Conservation (phyloP, 257 asterid genomes). For the Fraxinus americana region DNA sequence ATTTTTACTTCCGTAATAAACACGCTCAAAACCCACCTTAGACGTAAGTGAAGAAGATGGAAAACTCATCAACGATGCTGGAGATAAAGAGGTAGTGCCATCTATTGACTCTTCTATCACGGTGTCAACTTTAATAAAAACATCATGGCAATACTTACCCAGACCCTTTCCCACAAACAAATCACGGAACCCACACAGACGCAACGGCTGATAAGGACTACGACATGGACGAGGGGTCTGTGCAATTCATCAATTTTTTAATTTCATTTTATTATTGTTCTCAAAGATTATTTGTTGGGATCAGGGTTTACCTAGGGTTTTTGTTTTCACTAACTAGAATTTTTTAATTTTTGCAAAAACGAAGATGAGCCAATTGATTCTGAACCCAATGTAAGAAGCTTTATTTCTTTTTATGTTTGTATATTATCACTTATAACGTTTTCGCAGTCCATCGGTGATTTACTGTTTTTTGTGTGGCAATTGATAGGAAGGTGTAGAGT, state of each 20-base stretch:
- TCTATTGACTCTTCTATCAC: conserved; percentile 74
- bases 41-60: conserved; percentile 51
- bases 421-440: neutral
- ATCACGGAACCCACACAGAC: neutral
- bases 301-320: conserved; percentile 28
- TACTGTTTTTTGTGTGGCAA: neutral
- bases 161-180: neutral
- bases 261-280: neutral
- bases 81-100: conserved; percentile 89
- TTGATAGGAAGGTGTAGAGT: conserved; percentile 72
- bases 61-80: conserved; percentile 68
- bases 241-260: neutral
- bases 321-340: neutral
- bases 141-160: conserved; percentile 93
- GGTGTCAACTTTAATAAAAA: conserved; percentile 63
- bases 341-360: conserved; percentile 40
- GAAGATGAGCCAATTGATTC: conserved; percentile 88
- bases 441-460: no score
- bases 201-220: conserved; percentile 53
- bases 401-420: neutral
- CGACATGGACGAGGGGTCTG: conserved; percentile 53
- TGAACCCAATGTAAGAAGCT: conserved; percentile 63
- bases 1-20: no score
- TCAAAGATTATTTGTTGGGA: neutral
- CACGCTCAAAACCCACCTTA: no score